These are phyloP conservation scores for Brassica cretica DNA, from an alignment of 345 rosid species.

Conservation along the genomic window DNA sequence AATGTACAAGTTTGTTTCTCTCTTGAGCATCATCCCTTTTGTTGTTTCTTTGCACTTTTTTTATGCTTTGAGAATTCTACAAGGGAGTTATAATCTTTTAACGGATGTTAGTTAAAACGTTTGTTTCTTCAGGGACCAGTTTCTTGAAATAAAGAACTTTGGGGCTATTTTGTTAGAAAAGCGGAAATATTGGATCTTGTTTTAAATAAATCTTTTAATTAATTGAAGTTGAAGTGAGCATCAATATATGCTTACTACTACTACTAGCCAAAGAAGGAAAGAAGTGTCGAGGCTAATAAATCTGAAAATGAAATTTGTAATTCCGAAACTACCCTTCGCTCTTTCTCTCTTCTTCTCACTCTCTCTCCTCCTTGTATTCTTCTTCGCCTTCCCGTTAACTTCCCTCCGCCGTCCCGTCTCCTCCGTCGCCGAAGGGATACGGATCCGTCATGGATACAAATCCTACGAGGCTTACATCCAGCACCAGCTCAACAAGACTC, in stretches of 20 bases:
- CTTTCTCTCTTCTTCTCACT: constrained; percentile 48
- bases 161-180: background rate
- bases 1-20: constrained; percentile 21
- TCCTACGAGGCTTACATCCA: constrained; percentile 85
- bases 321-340: constrained; percentile 41
- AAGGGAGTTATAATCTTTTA: constrained; percentile 10
- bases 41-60: constrained; percentile 21
- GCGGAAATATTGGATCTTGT: constrained; percentile 15
- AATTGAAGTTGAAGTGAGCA: background rate
- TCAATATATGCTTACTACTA: background rate
- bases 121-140: background rate
- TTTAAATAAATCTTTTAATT: background rate
- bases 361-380: constrained; percentile 40
- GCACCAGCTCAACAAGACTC: constrained; percentile 94
- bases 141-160: background rate
- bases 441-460: constrained; percentile 70
- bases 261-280: background rate
- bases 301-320: constrained; percentile 31
- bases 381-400: constrained; percentile 40
- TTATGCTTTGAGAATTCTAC: constrained; percentile 33
- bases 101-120: background rate
- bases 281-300: background rate
- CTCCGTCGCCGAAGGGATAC: constrained; percentile 37
- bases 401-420: constrained; percentile 19
- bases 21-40: constrained; percentile 23